Base-by-base conservation (phyloP, 2,329 filamentous ascomycete genomes). In the Aspergillus brasiliensis region DNA sequence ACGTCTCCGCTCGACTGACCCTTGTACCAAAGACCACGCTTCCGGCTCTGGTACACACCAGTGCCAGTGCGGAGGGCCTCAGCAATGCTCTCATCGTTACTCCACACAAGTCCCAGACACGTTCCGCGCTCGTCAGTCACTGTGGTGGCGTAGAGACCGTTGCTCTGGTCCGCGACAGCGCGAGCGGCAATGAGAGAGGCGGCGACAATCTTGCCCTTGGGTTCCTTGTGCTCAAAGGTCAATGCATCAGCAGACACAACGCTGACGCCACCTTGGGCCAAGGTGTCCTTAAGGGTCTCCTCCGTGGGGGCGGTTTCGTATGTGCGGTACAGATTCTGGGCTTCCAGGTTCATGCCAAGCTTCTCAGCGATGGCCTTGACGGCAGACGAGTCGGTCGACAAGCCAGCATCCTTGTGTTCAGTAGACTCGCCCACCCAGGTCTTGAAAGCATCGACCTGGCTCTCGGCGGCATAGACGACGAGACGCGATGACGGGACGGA, bases 11-110 rank as follows among this genome's bases (percentile, higher is more conserved):
- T 98, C 8, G 90, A 95, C 55, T 93, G 91, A 5, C 95, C 95
- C 81, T 99, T 99, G 77, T 96, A 90, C 95, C 95, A 99, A 27
- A 99, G 79, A 0, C 95, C 95, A 47, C 95, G 86, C 82, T 97
- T 98, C 55, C 95, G 86, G 80, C 94, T 98, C 78, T 97, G 92
- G 75, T 99, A 99, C 38, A 98, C 94, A 31, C 95, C 93, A 11
- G 84, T 83, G 19, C 88, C 88, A 7, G 92, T 96, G 70, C 86
- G 86, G 62, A 99, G 75, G 38, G 94, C 94, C 79, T 96, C 94
- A 8, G 87, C 83, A 34, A 99, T 87, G 73, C 94, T 98, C 76
- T 96, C 91, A 64, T 90, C 87, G 72, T 91, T 97, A 77, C 93
- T 97, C 82, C 97, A 99, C 17, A 97, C 95, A 65, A 99, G 80